Base-by-base conservation (phyloP, 1,284 basidiomycete genomes). In the Erythrobasidium hasegawianum region DNA sequence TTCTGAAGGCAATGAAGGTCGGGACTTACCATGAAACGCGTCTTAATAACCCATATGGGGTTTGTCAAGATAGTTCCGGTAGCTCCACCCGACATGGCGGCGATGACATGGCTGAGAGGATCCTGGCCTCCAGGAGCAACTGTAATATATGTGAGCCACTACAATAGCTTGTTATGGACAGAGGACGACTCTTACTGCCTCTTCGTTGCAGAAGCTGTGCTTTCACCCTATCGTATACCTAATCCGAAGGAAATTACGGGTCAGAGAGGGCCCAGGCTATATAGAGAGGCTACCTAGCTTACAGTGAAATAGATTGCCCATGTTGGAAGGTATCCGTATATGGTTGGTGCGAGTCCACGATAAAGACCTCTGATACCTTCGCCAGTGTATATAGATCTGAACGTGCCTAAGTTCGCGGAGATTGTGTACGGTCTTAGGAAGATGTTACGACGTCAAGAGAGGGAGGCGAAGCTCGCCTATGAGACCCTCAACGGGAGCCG, bases 241-340 rank as follows among this genome's bases (percentile, higher is more conserved):
- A 47, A 5, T 4, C 33, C 5, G 11, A 5, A 4, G 33, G 11
- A 11, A 33, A 33, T 4, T 33, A 5, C 33, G 33, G 5, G 11
- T 33, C 33, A 33, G 33, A 33, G 5, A 11, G 33, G n/a, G n/a
- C n/a, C n/a, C n/a, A n/a, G n/a, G n/a, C n/a, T n/a, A n/a, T n/a
- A 11, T 11, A 33, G 33, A 33, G 33, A 11, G 43, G 8, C 10
- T 22, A 16, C 11, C 16, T 16, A 7, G 43, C 52, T 59, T 18
- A 97, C 90, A n/a, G 90, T 86, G 77, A 97, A 97, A 78, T 96
- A 97, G 72, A 97, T 97, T 26, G 91, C 93, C 93, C 93, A 96
- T 9, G 93, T 97, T 24, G 93, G 93, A 43, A 97, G 84, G 78
- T 97, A 96, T 7, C 93, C 93, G 4, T 93, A 83, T 67, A 97